Evolutionary conservation across 768 basidiomycete genomes (phyloP).

Genomic region (Kwoniella sp.): DNA sequence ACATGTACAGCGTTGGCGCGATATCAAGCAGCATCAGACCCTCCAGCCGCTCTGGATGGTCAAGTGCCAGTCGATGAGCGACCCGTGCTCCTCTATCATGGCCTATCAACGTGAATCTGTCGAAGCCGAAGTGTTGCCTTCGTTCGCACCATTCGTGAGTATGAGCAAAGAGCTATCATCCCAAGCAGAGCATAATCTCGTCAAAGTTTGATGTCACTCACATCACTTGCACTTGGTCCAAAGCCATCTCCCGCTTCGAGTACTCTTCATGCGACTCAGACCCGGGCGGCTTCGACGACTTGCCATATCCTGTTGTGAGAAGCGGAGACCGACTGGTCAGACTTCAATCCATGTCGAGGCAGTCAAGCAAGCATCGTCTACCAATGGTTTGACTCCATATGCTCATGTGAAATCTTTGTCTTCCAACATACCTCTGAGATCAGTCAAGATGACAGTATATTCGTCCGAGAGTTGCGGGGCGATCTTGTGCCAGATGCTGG

Average conservation of each 20-base stretch:
- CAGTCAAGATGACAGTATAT: slow-evolving; percentile 42
- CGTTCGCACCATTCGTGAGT: too few relatives aligned
- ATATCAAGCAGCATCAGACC: slow-evolving; percentile 53
- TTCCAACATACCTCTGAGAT: slow-evolving; percentile 42
- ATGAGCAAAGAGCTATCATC: too few relatives aligned
- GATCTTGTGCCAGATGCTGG: slow-evolving; percentile 45
- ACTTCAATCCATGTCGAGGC: too few relatives aligned
- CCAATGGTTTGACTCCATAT: too few relatives aligned
- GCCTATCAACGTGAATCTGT: slow-evolving; percentile 40
- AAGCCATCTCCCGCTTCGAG: slow-evolving; percentile 53
- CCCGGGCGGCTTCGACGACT: slow-evolving; percentile 42
- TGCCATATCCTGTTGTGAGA: slow-evolving; percentile 40
- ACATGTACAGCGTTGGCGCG: slow-evolving; percentile 51
- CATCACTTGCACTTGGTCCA: slow-evolving; percentile 50
- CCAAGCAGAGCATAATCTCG: not conserved
- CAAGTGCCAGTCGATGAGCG: slow-evolving; percentile 50
- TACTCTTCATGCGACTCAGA: slow-evolving; percentile 46
- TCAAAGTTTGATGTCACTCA: slow-evolving; percentile 25
- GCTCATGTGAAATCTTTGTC: not conserved
- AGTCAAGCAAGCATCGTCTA: too few relatives aligned
- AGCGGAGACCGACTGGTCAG: too few relatives aligned
- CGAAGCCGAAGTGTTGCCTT: slow-evolving; percentile 43
- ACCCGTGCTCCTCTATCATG: slow-evolving; percentile 55
- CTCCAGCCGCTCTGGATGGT: slow-evolving; percentile 41
- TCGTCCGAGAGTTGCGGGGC: slow-evolving; percentile 30